Conservation (phyloP, 1,139 yeast genomes). For the Fermentozyma sake region DNA sequence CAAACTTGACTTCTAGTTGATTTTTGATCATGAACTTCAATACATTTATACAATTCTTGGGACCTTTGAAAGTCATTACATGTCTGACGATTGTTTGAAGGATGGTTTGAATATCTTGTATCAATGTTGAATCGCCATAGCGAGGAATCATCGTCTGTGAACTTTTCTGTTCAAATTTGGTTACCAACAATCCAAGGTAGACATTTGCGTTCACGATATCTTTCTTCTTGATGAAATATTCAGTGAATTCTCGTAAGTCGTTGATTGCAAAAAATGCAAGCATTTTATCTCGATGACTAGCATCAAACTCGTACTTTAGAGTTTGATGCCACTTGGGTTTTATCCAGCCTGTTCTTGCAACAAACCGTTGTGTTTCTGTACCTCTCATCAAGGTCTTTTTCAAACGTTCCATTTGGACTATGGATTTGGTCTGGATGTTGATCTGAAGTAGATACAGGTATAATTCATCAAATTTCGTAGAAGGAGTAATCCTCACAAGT, state of each 20-base stretch:
- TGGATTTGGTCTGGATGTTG: slow-evolving; percentile 26
- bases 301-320: slow-evolving; percentile 13
- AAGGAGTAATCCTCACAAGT: slow-evolving; percentile 18
- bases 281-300: slow-evolving; percentile 24
- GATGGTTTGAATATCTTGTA: slow-evolving; percentile 24
- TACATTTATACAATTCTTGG: slow-evolving; percentile 28
- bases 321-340: slow-evolving; percentile 38
- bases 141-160: slow-evolving; percentile 4
- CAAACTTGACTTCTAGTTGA: slow-evolving; percentile 22
- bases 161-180: slow-evolving; percentile 32
- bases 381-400: slow-evolving; percentile 25
- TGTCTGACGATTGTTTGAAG: slow-evolving; percentile 26
- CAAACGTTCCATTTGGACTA: slow-evolving; percentile 13
- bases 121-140: slow-evolving; percentile 13
- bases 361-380: slow-evolving; percentile 26
- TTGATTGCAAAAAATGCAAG: slow-evolving; percentile 25
- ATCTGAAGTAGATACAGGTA: slow-evolving; percentile 31
- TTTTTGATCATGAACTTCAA: slow-evolving; percentile 31
- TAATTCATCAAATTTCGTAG: slow-evolving; percentile 19
- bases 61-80: slow-evolving; percentile 37
- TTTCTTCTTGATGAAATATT: slow-evolving; percentile 19
- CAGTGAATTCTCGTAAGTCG: slow-evolving; percentile 23
- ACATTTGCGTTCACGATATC: slow-evolving; percentile 32
- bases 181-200: slow-evolving; percentile 32
- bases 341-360: slow-evolving; percentile 34